Percentiles rank a stretch among this genome's conserved stretches.
Conservation (phyloP, 1,284 basidiomycete genomes). For the Grifola frondosa region DNA sequence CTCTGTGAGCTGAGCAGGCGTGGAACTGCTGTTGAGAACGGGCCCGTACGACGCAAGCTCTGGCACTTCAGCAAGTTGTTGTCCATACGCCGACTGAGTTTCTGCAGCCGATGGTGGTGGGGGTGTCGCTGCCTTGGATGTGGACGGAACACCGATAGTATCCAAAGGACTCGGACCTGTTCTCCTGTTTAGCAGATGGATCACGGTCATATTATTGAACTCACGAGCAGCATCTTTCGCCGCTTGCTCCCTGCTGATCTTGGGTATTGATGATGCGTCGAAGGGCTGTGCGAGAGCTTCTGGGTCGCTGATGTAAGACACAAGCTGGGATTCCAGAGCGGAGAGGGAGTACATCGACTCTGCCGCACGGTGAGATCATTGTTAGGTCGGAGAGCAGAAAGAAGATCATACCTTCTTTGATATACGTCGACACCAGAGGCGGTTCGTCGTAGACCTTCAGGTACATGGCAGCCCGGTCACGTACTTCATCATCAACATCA, state of each 20-base stretch:
- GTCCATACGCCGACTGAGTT: constrained; percentile 81
- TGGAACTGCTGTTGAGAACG: constrained; percentile 84
- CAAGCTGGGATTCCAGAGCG: constrained; percentile 83
- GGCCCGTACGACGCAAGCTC: constrained; percentile 87
- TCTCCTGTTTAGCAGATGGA: constrained; percentile 7
- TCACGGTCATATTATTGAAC: constrained; percentile 28
- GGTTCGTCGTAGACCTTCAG: constrained; percentile 83
- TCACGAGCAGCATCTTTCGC: constrained; percentile 82
- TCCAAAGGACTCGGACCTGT: constrained; percentile 84
- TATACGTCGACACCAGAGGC: constrained; percentile 79
- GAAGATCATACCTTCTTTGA: constrained; percentile 91
- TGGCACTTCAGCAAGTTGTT: constrained; percentile 84
- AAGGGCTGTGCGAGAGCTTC: constrained; percentile 69
- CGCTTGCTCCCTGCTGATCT: constrained; percentile 88
- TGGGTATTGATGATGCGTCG: constrained; percentile 81
- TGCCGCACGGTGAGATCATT: no score
- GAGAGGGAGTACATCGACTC: constrained; percentile 91
- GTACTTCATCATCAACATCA: constrained; percentile 98
- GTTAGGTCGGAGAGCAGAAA: no score
- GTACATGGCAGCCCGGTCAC: constrained; percentile 96
- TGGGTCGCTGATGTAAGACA: constrained; percentile 86
- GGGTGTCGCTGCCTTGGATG: constrained; percentile 58
- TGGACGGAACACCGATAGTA: constrained; percentile 70
- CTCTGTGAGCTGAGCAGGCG: constrained; percentile 88
- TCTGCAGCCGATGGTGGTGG: constrained; percentile 77